A percentile compares a stretch with the other conserved stretches of the same genome.
Conservation (phyloP, 2,329 filamentous ascomycete species). For the Alternaria triticimaculans region DNA sequence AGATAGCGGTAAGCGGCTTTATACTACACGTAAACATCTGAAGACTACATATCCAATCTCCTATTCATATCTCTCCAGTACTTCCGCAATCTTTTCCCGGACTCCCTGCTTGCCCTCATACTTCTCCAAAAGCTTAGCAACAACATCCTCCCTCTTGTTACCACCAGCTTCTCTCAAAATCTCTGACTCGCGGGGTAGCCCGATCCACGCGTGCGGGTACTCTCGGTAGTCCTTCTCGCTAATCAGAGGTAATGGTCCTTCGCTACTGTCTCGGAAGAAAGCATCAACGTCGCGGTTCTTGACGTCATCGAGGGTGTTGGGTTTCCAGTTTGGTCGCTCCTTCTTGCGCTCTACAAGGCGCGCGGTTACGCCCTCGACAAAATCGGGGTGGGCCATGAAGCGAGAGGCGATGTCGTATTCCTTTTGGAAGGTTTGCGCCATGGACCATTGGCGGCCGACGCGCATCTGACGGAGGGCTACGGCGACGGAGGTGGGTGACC, state of each 20-base stretch:
- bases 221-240: constrained; percentile 67
- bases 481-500: constrained; percentile 85
- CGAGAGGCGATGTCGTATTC: constrained; percentile 83
- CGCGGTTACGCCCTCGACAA: constrained; percentile 87
- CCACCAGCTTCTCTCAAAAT: constrained; percentile 55
- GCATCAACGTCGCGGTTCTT: constrained; percentile 62
- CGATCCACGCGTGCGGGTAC: constrained; percentile 76
- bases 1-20: fast-evolving
- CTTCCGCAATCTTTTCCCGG: constrained; percentile 67
- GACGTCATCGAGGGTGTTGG: constrained; percentile 74
- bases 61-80: constrained; percentile 56
- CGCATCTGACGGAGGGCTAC: constrained; percentile 86
- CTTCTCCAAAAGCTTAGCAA: constrained; percentile 49
- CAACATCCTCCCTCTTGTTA: constrained; percentile 45
- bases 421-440: constrained; percentile 81
- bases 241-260: constrained; percentile 64
- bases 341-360: constrained; percentile 75
- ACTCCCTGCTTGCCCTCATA: constrained; percentile 56
- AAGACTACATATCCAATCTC: neutral
- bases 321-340: constrained; percentile 75
- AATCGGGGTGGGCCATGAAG: constrained; percentile 93
- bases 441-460: constrained; percentile 76
- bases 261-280: constrained; percentile 65
- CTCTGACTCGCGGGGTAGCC: constrained; percentile 75
- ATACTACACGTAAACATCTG: fast-evolving